Base-by-base conservation (phyloP, 2,329 filamentous ascomycete genomes). In the Cercospora berteroae region DNA sequence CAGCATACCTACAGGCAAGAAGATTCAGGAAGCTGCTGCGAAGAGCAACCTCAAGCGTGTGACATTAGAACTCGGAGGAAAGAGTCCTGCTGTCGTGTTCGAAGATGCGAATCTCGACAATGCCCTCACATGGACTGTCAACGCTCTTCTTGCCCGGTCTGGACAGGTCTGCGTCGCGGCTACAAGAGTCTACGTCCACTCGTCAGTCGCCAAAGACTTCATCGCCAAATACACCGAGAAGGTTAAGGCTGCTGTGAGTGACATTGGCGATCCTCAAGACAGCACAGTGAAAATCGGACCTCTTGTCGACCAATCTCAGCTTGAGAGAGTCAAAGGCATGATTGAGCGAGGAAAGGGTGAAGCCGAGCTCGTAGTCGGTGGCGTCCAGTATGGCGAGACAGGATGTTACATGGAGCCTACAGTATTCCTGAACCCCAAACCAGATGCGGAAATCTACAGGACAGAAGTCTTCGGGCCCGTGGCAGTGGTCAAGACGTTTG, bases 21-120 rank as follows among this genome's bases (percentile, higher is more conserved):
- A 82, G 75, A 84, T 90, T 55, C 84, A 87, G 80, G 82, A 82
- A 63, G 83, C 81, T 13, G 83, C 82, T 44, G 80, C 84, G 18
- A 82, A 83, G 74, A 87, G 85, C 0, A 70, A 70, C n/a, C 77
- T 90, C 20, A 89, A 89, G 80, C 80, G 86, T 31, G 81, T 87
- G 20, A 87, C 85, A 1, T 81, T 89, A 3, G 88, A 89, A 74
- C 81, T 89, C 13, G 85, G 86, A 29, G 87, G 87, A 31, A 89
- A 89, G 71, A 85, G 88, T 67, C 82, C 87, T 0, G 83, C 85
- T 10, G 86, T 89, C 66, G 80, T 89, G 20, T 81, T 83, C 39
- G 81, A 82, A 0, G 86, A 89, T 67, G 85, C 88, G 3, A 84
- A 89, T 65, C 78, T 87, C 5, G 72, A 72, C 23, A 68, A 72